These are phyloP conservation scores for Saturnispora dispora DNA, from an alignment of 805 yeast genomes.

Conservation along the genomic window DNA sequence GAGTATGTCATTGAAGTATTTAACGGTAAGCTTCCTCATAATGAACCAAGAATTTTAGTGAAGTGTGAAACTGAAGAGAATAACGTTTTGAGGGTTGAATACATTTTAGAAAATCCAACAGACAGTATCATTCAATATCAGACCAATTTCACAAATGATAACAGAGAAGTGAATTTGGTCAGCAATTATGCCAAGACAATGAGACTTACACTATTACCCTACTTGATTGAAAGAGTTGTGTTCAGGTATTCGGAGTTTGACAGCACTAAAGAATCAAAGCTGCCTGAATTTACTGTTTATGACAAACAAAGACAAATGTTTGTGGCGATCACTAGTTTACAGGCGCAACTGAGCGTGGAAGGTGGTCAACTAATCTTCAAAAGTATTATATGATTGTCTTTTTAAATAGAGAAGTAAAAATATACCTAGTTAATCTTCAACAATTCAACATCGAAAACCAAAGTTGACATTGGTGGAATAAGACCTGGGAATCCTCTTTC, in stretches of 20 bases:
- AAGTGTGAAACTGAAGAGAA: conserved; percentile 17
- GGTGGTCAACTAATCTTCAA: conserved; percentile 20
- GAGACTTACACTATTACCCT: conserved; percentile 53
- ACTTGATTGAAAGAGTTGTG: conserved; percentile 37
- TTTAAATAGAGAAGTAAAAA: neutral
- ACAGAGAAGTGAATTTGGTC: conserved; percentile 18
- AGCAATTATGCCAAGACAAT: conserved; percentile 23
- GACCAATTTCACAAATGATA: conserved; percentile 18
- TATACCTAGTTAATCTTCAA: conserved; percentile 38
- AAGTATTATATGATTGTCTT: neutral
- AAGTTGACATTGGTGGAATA: conserved; percentile 94
- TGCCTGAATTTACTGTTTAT: conserved; percentile 58
- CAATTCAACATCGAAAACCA: conserved; percentile 77
- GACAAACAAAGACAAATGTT: conserved; percentile 62
- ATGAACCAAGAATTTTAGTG: conserved; percentile 62
- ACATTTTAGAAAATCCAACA: conserved; percentile 67
- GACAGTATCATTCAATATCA: conserved; percentile 54
- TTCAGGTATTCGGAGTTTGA: conserved; percentile 31
- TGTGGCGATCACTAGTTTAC: conserved; percentile 41
- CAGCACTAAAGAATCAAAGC: conserved; percentile 17
- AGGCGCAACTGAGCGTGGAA: conserved; percentile 22
- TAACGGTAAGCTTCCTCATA: conserved; percentile 49
- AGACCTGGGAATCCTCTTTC: conserved; percentile 92
- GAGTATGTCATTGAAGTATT: conserved; percentile 32
- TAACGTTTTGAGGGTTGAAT: conserved; percentile 30